phyloP scores from a whole-genome alignment of 148 eudicot genomes.

The Dianthus caryophyllus region DNA sequence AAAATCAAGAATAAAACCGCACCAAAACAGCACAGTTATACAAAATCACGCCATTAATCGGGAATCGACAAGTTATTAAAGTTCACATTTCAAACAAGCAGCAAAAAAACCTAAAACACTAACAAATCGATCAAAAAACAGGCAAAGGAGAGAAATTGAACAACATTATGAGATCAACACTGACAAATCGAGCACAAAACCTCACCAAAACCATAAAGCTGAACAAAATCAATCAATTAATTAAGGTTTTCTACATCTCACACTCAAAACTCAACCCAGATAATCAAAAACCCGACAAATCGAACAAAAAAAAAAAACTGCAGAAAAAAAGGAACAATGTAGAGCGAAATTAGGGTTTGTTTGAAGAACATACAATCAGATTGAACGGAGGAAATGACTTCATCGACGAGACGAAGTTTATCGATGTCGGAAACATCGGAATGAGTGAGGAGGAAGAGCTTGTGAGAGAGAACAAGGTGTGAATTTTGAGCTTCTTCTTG shows the following conservation, averaged over 20 bases:
- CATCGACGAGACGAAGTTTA: conserved; percentile 71
- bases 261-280: no score
- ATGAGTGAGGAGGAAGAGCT: conserved; percentile 65
- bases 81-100: background rate
- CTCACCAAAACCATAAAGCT: no score
- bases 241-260: no score
- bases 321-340: background rate
- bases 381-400: conserved; percentile 44
- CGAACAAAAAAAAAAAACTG: background rate
- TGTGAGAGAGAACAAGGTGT: conserved; percentile 64
- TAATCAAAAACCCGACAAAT: background rate
- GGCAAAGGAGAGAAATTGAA: background rate
- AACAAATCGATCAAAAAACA: background rate
- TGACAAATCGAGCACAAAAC: no score
- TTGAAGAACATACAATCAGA: conserved; percentile 46
- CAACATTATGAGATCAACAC: background rate
- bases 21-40: no score
- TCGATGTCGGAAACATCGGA: conserved; percentile 84
- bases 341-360: background rate
- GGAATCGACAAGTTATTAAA: background rate
- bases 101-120: background rate
- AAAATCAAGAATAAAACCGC: no score
- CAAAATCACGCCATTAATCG: no score
- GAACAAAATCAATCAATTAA: no score
- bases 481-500: conserved; percentile 60